These are phyloP conservation scores for Datisca glomerata DNA, from an alignment of 306 rosid species.

Conservation along the genomic window DNA sequence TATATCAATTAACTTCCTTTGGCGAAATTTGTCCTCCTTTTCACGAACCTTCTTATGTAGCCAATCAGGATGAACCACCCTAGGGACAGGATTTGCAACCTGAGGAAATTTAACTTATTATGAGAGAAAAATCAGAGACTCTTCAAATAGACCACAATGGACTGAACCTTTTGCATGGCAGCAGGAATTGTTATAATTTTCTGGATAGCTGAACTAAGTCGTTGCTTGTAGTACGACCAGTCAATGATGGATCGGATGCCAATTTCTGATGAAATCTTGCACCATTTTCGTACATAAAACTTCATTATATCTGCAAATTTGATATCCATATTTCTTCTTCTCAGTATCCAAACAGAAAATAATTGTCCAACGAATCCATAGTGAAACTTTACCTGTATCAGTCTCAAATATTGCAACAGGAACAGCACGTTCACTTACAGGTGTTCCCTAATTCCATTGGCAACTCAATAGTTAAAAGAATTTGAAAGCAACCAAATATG, in stretches of 20 bases:
- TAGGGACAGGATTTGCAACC: conserved; percentile 93
- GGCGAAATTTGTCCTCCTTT: conserved; percentile 91
- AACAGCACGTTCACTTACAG: conserved; percentile 98
- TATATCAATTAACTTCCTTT: conserved; percentile 62
- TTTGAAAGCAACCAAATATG: not conserved
- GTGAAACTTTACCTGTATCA: conserved; percentile 54
- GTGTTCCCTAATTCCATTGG: conserved; percentile 64
- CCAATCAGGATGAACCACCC: conserved; percentile 98
- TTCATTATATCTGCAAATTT: conserved; percentile 71
- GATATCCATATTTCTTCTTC: conserved; percentile 11
- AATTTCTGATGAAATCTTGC: conserved; percentile 86
- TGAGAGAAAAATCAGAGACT: conserved; percentile 8
- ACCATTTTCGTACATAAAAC: conserved; percentile 90
- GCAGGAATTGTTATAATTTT: conserved; percentile 95
- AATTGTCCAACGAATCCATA: conserved; percentile 5
- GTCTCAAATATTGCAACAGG: conserved; percentile 98
- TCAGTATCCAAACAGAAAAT: conserved; percentile 7
- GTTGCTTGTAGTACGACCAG: conserved; percentile 98
- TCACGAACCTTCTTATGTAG: conserved; percentile 93
- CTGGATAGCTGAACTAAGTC: conserved; percentile 87
- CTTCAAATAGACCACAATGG: conserved; percentile 8
- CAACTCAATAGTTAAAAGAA: conserved; percentile 1
- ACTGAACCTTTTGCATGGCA: conserved; percentile 93
- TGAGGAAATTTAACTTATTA: conserved; percentile 24
- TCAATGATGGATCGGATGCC: conserved; percentile 88